Base-by-base conservation (phyloP, 2,329 filamentous ascomycete genomes). In the Fusarium secorum region DNA sequence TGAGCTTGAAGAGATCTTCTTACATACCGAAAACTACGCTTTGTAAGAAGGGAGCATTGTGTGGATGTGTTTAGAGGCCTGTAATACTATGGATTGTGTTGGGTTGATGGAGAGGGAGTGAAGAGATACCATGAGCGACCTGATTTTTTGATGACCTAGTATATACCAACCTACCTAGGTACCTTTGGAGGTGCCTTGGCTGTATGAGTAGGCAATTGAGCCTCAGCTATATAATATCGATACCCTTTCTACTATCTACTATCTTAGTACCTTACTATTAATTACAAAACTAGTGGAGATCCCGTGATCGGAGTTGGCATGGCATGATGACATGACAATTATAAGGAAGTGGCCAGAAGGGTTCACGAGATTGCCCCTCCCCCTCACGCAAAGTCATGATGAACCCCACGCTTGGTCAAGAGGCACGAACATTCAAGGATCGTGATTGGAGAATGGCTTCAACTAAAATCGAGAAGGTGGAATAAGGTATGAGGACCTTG, bases 11-110 rank as follows among this genome's bases (percentile, higher is more conserved):
- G 95, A 98, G 86, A 92, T 98, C 59, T 98, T 95, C 79, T 81
- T 98, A 79, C 95, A 98, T 83, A 93, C 95, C 7, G 95, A 98
- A 85, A 98, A 98, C 80, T 98, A 97, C 83, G 93, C 94, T 55
- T 85, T 97, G 68, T 97, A 74, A 39, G 36, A 59, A 55, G 42
- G 15, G 18, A 51, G 11, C 30, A 49, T 53, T 38, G 18, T 55
- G 48, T 17, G 28, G 32, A 48, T 59, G 15, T n/a, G 36, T 52
- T 59, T 45, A 39, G 28, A 38, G 45, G 33, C 44, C n/a, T 75
- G 71, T 74, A 73, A 66, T 74, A 72, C 41, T 76, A 76, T 48
- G 57, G 20, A 15, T 11, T 59, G 38, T 39, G 24, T 10, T 28
- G 33, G 32, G 14, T 58, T 30, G 42, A 38, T 17, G 32, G 35